phyloP scores from a whole-genome alignment of 2,329 filamentous ascomycete species.

The Fusarium sublunatum region DNA sequence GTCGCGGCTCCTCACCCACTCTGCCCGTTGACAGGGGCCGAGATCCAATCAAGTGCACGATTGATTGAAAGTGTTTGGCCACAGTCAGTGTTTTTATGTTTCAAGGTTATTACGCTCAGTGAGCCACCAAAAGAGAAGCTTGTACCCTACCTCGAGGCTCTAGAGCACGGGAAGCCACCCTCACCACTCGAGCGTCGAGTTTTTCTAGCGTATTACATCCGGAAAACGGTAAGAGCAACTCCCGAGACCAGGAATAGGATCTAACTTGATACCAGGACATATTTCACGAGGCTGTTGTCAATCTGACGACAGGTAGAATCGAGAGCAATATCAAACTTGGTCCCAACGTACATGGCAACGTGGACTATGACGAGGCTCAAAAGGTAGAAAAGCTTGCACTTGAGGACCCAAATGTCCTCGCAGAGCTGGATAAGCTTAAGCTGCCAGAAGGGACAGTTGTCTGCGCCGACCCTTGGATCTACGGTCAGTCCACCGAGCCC shows the following conservation, averaged over 20 bases:
- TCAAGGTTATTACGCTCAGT: slow-evolving; percentile 38
- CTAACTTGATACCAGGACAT: slow-evolving; percentile 17
- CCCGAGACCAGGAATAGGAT: not conserved
- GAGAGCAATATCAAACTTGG: slow-evolving; percentile 39
- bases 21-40: slow-evolving; percentile 26
- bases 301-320: slow-evolving; percentile 21
- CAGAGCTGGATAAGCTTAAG: slow-evolving; percentile 30
- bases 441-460: slow-evolving; percentile 34
- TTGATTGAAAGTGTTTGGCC: slow-evolving; percentile 32
- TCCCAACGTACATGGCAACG: slow-evolving; percentile 28
- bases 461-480: slow-evolving; percentile 37
- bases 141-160: slow-evolving; percentile 24
- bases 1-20: slow-evolving; percentile 21
- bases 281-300: slow-evolving; percentile 36
- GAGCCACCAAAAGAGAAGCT: slow-evolving; percentile 34
- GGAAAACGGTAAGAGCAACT: slow-evolving; percentile 17
- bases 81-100: slow-evolving; percentile 24
- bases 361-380: slow-evolving; percentile 34
- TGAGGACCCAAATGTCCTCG: slow-evolving; percentile 24
- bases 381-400: slow-evolving; percentile 33
- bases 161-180: slow-evolving; percentile 11
- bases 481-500: slow-evolving; percentile 10
- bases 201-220: slow-evolving; percentile 37
- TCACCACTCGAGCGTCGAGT: slow-evolving; percentile 23
- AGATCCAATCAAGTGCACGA: slow-evolving; percentile 31